Evolutionary conservation across 1,284 basidiomycete species (phyloP), one percentile per base, ranked within the genome.

Genomic region (Rhodotorula sp.): DNA sequence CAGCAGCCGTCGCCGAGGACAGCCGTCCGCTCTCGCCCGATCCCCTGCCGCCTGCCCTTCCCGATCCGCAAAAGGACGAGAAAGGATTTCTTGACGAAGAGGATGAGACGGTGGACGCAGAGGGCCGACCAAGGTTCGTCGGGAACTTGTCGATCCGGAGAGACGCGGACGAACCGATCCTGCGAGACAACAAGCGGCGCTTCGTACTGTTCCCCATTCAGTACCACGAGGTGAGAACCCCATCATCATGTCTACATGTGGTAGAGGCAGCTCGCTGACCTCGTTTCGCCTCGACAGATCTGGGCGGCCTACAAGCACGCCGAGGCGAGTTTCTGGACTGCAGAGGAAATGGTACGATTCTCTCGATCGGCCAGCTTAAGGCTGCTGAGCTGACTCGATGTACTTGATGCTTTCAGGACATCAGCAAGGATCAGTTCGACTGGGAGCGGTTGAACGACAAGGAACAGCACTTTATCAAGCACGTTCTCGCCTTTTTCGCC

Each of bases 401-500:
- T 0, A 21, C 10, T 2, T 8, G 5, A 8, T 43, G 16, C 54
- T 23, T 5, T 18, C 61, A 62, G 67, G 82, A 84, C 73, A 79
- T 84, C 39, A 82, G 81, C 70, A 84, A 83, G 77, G 83, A 84
- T 73, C 73, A 83, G 75, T 79, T 82, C 76, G 83, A 84, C 75
- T 84, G 83, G 83, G 82, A 83, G 73, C 81, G 80, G 71, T 77
- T 84, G 65, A 84, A 80, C 72, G 79, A 81, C 75, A 81, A 82
- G 76, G 83, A 84, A 79, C 79, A 80, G 47, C 80, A 83, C 80
- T 84, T 84, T 68, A 79, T 84, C 78, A 81, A 80, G 70, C 80
- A 85, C 74, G 83, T 84, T 60, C 80, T 84, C 58, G 83, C 83
- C 67, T 84, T 84, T 78, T 84, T 84, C 63, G 83, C 83, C 65